Evolutionary conservation across 306 rosid genomes (phyloP).

Genomic region (Malus sylvestris): DNA sequence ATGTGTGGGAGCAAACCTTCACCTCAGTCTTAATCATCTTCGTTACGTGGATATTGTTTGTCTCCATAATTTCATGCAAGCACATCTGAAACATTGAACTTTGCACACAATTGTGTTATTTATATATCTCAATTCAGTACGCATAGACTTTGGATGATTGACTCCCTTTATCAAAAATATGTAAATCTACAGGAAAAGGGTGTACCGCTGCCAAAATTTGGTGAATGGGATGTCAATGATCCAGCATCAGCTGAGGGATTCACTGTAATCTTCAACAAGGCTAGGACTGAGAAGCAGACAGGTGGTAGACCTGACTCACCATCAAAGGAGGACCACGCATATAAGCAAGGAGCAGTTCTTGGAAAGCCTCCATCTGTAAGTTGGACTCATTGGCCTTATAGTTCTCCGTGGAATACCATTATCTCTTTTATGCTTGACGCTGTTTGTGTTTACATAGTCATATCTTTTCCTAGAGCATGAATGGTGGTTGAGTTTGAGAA

Average conservation of each 20-base stretch:
- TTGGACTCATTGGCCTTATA: background rate
- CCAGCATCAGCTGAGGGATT: conserved; percentile 77
- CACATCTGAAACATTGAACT: background rate
- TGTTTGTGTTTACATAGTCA: background rate
- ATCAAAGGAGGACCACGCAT: conserved; percentile 32
- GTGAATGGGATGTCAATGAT: conserved; percentile 84
- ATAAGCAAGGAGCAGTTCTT: conserved; percentile 44
- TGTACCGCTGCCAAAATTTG: conserved; percentile 65
- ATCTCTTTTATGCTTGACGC: background rate
- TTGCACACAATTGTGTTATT: background rate
- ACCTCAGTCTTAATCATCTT: background rate
- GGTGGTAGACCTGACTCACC: conserved; percentile 48
- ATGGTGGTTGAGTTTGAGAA: background rate
- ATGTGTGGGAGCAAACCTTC: background rate
- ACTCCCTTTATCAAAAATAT: background rate
- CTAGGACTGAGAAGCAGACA: conserved; percentile 57
- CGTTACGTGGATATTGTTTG: background rate
- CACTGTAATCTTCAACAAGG: conserved; percentile 73
- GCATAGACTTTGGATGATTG: background rate
- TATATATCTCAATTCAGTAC: background rate
- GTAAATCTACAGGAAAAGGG: conserved; percentile 38
- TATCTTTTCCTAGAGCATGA: background rate
- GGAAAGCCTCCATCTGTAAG: conserved; percentile 60
- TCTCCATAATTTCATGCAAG: background rate
- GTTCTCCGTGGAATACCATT: background rate